phyloP scores from a whole-genome alignment of 305 asterid species.

The Fraxinus nigra region DNA sequence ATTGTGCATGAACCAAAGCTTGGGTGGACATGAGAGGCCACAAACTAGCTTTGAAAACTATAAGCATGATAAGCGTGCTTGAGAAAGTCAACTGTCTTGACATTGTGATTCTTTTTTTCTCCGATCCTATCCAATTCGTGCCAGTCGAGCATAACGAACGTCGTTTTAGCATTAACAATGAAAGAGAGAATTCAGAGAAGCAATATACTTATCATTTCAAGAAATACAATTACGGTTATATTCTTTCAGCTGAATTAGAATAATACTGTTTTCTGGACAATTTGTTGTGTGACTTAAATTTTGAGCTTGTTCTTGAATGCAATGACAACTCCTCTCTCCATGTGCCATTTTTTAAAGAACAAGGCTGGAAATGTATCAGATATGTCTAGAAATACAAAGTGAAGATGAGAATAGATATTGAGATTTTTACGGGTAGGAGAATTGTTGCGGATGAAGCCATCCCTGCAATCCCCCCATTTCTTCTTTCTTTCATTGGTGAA shows the following conservation, averaged over 20 bases:
- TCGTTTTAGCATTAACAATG: neutral
- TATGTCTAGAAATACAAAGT: constrained; percentile 16
- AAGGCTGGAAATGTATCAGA: constrained; percentile 16
- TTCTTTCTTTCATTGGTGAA: constrained; percentile 34
- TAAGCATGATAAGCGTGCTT: too few species aligned
- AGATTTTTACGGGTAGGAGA: constrained; percentile 28
- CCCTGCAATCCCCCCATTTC: constrained; percentile 15
- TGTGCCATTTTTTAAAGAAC: neutral
- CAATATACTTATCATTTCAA: neutral
- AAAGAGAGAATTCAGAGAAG: neutral
- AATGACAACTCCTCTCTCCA: neutral
- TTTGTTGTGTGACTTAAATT: neutral
- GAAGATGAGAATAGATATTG: constrained; percentile 23
- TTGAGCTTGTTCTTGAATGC: neutral
- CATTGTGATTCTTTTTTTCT: too few species aligned
- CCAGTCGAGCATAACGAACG: too few species aligned
- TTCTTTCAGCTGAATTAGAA: neutral
- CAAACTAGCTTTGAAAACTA: too few species aligned
- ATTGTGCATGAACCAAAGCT: too few species aligned
- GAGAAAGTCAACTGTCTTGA: too few species aligned
- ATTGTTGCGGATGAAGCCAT: constrained; percentile 34
- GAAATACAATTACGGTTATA: neutral
- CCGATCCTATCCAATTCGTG: too few species aligned
- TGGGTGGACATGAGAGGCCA: too few species aligned
- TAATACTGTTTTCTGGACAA: neutral